Conservation (phyloP, 306 rosid genomes). For the Dicorynia guianensis region DNA sequence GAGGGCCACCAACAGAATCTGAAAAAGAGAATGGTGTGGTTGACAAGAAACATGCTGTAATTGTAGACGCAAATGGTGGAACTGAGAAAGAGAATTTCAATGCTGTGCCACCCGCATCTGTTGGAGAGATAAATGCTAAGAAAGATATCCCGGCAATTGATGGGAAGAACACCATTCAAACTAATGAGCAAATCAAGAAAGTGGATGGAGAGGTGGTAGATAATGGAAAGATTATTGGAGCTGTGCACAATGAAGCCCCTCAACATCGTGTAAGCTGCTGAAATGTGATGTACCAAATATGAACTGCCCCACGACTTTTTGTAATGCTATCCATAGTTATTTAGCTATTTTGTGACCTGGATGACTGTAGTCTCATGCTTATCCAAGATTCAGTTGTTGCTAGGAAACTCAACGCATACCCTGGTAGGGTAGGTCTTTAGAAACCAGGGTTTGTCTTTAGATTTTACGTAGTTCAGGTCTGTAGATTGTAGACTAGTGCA, state of each 20-base stretch:
- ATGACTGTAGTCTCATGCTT: conserved; percentile 51
- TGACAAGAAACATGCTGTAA: conserved; percentile 43
- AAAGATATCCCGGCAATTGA: conserved; percentile 43
- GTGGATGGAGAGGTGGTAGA: conserved; percentile 50
- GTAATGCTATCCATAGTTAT: conserved; percentile 25
- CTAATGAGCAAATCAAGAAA: conserved; percentile 50
- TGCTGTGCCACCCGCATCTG: conserved; percentile 28
- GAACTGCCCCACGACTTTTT: conserved; percentile 28
- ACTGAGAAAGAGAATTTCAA: conserved; percentile 43
- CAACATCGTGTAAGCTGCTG: conserved; percentile 48
- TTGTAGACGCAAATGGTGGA: conserved; percentile 49
- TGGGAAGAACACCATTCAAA: conserved; percentile 44
- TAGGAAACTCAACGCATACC: conserved; percentile 42
- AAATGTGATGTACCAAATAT: conserved; percentile 39
- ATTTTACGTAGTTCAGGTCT: conserved; percentile 41
- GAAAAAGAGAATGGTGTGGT: conserved; percentile 5
- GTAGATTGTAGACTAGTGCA: conserved; percentile 48
- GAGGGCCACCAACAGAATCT: too few relatives aligned
- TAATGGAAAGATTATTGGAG: conserved; percentile 61
- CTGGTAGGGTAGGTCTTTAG: conserved; percentile 48
- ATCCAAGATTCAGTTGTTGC: conserved; percentile 46
- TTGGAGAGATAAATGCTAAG: conserved; percentile 44
- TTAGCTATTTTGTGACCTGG: conserved; percentile 48
- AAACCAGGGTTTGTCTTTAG: conserved; percentile 11
- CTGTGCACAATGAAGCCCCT: conserved; percentile 45